These are phyloP conservation scores for Candida cerambycidarum DNA, from an alignment of 805 yeast species.

Conservation along the genomic window DNA sequence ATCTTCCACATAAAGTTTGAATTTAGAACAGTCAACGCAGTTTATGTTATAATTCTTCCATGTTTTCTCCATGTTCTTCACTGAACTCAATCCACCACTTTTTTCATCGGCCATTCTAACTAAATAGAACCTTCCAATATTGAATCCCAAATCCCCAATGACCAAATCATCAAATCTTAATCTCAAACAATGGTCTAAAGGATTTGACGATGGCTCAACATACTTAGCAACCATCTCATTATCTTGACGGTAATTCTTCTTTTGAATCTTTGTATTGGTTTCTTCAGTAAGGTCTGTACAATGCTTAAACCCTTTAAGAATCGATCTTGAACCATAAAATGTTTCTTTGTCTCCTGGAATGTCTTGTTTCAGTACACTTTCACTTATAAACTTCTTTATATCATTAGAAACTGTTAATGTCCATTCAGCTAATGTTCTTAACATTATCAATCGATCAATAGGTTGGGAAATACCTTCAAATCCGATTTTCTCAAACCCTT, in stretches of 20 bases:
- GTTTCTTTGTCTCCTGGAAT: slow-evolving; percentile 41
- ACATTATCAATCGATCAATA: slow-evolving; percentile 32
- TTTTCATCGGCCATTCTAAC: slow-evolving; percentile 34
- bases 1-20: slow-evolving; percentile 44
- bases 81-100: slow-evolving; percentile 37
- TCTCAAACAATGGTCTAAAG: slow-evolving; percentile 31
- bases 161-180: slow-evolving; percentile 35
- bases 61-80: slow-evolving; percentile 31
- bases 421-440: slow-evolving; percentile 40
- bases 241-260: slow-evolving; percentile 22
- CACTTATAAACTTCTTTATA: slow-evolving; percentile 26
- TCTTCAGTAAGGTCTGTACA: slow-evolving; percentile 31
- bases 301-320: slow-evolving; percentile 35
- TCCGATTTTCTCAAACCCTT: slow-evolving; percentile 33
- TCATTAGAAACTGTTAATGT: slow-evolving; percentile 30
- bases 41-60: slow-evolving; percentile 12
- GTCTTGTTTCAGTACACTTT: slow-evolving; percentile 29
- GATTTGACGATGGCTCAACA: slow-evolving; percentile 41
- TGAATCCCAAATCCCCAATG: slow-evolving; percentile 41
- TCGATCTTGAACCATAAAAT: slow-evolving; percentile 32
- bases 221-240: slow-evolving; percentile 23
- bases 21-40: slow-evolving; percentile 20
- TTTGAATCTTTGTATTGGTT: slow-evolving; percentile 29
- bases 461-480: slow-evolving; percentile 32
- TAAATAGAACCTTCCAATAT: slow-evolving; percentile 40